These are phyloP conservation scores for Venturia aucupariae DNA, from an alignment of 2,329 filamentous ascomycete species.

Conservation along the genomic window DNA sequence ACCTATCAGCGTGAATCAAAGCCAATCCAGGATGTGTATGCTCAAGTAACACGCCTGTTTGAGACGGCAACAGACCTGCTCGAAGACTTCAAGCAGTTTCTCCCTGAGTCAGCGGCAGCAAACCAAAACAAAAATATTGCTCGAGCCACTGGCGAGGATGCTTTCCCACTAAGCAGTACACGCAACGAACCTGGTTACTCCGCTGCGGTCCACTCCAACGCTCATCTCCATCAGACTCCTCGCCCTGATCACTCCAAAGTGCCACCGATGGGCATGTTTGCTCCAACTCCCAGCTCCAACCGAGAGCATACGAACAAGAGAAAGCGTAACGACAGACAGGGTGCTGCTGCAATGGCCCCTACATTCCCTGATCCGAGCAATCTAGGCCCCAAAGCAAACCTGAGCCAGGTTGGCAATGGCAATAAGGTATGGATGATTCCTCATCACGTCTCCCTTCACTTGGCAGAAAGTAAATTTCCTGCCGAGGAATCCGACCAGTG, in stretches of 20 bases:
- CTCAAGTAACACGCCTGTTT: constrained; percentile 90
- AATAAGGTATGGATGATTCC: constrained; percentile 38
- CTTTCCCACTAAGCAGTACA: constrained; percentile 50
- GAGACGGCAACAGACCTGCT: constrained; percentile 86
- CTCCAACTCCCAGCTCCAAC: constrained; percentile 68
- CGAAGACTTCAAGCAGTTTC: constrained; percentile 97
- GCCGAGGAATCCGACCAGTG: not conserved
- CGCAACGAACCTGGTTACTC: constrained; percentile 38
- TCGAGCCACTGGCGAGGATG: constrained; percentile 53
- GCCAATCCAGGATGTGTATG: constrained; percentile 96
- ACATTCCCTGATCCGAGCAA: not conserved
- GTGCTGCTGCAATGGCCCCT: constrained; percentile 23
- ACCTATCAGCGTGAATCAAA: constrained; percentile 98
- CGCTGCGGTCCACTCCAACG: constrained; percentile 33
- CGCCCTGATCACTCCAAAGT: constrained; percentile 42
- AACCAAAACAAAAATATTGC: constrained; percentile 51
- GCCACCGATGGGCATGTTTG: constrained; percentile 92
- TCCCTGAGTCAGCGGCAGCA: constrained; percentile 77
- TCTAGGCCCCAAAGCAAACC: constrained; percentile 19
- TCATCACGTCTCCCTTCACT: not conserved
- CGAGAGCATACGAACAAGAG: constrained; percentile 65
- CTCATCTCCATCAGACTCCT: constrained; percentile 36
- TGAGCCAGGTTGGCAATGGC: constrained; percentile 32
- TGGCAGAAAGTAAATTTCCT: not conserved
- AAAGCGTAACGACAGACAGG: constrained; percentile 62